phyloP scores from a whole-genome alignment of 768 basidiomycete species.

The Xerocomus brunneocitrinus region DNA sequence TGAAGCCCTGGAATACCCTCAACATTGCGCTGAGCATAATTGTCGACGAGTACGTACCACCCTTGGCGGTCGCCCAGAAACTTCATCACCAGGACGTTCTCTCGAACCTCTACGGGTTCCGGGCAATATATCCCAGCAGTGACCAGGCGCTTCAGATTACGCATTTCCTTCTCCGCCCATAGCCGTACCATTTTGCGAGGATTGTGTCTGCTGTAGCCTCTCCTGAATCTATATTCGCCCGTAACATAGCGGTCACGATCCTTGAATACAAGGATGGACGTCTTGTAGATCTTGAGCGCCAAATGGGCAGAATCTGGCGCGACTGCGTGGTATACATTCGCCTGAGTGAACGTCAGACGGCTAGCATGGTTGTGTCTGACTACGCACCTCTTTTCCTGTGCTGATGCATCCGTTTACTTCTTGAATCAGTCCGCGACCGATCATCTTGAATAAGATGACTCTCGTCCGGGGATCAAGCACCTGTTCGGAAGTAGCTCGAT shows the following conservation, averaged over 20 bases:
- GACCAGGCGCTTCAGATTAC: conserved; percentile 82
- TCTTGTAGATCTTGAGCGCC: conserved; percentile 97
- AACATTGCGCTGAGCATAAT: neutral
- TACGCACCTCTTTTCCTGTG: conserved; percentile 90
- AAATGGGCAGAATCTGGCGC: conserved; percentile 54
- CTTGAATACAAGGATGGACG: conserved; percentile 95
- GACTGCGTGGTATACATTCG: conserved; percentile 94
- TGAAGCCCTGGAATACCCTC: conserved; percentile 60
- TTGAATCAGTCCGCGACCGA: conserved; percentile 80
- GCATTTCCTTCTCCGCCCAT: conserved; percentile 99
- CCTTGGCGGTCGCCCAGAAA: conserved; percentile 82
- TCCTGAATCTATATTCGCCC: conserved; percentile 92
- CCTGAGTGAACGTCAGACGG: conserved; percentile 44
- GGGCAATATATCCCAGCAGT: conserved; percentile 85
- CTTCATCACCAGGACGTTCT: conserved; percentile 95
- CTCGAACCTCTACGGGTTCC: conserved; percentile 86
- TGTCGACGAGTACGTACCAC: conserved; percentile 50
- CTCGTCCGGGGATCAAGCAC: conserved; percentile 95
- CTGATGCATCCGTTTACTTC: conserved; percentile 95
- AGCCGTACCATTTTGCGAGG: conserved; percentile 98
- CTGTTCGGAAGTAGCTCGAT: conserved; percentile 95
- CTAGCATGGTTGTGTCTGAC: neutral
- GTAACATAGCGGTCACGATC: conserved; percentile 96
- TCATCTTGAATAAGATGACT: conserved; percentile 93
- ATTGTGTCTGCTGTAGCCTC: conserved; percentile 84